Conservation (phyloP, 345 rosid species). For the Syzygium grande region DNA sequence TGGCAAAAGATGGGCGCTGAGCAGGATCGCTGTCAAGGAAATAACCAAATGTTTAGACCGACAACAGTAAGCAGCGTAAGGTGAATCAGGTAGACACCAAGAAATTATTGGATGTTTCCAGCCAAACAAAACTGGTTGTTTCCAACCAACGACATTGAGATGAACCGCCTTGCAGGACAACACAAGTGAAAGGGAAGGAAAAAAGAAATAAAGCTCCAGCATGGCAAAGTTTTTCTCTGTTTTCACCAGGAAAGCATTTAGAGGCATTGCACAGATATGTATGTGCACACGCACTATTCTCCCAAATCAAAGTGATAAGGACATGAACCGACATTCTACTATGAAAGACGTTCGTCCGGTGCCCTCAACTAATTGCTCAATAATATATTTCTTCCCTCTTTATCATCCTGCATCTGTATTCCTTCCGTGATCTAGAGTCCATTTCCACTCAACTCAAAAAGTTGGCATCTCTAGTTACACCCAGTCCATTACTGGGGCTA, state of each 20-base stretch:
- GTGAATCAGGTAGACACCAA: neutral
- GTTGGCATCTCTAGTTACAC: neutral
- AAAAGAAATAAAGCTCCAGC: neutral
- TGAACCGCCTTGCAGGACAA: neutral
- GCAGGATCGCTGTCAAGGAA: slow-evolving; percentile 48
- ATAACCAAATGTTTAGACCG: neutral
- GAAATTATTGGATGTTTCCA: neutral
- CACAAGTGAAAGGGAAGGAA: neutral
- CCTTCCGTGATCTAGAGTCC: neutral
- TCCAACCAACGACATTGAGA: neutral
- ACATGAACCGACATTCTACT: neutral
- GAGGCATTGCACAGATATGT: neutral
- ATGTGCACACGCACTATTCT: neutral
- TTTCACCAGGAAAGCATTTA: neutral
- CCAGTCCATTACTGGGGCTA: neutral
- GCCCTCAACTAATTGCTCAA: neutral
- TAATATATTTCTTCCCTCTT: neutral
- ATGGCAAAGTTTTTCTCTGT: neutral
- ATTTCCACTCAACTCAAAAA: neutral
- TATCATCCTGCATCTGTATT: neutral
- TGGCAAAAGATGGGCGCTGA: slow-evolving; percentile 63
- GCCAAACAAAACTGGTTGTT: neutral
- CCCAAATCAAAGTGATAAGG: neutral
- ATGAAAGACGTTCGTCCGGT: neutral
- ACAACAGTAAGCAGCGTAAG: neutral